phyloP scores from a whole-genome alignment of 176 grass and related monocot species.

The Luzula sylvatica region DNA sequence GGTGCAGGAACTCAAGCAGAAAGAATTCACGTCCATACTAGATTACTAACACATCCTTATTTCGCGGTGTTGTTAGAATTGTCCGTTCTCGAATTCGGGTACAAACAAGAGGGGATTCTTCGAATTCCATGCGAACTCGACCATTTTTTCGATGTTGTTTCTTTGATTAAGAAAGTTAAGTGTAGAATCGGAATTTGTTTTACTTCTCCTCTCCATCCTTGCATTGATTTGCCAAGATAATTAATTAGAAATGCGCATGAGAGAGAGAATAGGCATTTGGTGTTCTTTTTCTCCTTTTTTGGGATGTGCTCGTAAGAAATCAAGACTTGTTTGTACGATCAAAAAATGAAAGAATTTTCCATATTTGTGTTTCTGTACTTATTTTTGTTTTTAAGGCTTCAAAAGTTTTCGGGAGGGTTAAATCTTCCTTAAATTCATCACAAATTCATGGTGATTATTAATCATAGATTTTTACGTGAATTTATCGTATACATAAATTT shows the following conservation, averaged over 20 bases:
- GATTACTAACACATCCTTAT: slow-evolving; percentile 47
- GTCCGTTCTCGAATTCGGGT: slow-evolving; percentile 60
- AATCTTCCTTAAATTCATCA: not conserved
- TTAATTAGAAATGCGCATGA: not conserved
- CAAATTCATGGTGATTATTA: not conserved
- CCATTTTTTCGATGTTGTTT: slow-evolving; percentile 30
- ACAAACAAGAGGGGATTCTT: slow-evolving; percentile 58
- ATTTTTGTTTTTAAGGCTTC: too few relatives aligned
- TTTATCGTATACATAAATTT: too few relatives aligned
- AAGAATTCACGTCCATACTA: slow-evolving; percentile 48
- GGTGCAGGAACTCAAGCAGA: slow-evolving; percentile 20
- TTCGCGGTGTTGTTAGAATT: slow-evolving; percentile 40
- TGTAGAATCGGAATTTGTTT: not conserved
- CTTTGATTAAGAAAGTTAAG: slow-evolving; percentile 10
- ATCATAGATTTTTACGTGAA: too few relatives aligned
- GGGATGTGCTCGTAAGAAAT: not conserved
- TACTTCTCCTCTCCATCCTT: slow-evolving; percentile 16
- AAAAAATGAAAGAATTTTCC: not conserved
- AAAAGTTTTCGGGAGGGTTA: too few relatives aligned
- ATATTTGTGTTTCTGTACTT: not conserved
- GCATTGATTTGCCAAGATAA: not conserved
- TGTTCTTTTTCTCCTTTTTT: not conserved
- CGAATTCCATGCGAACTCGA: slow-evolving; percentile 42
- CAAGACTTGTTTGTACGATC: not conserved
- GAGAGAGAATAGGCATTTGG: not conserved